These are phyloP conservation scores for Yarrowia sp. DNA, from an alignment of 805 yeast genomes.

Conservation along the genomic window DNA sequence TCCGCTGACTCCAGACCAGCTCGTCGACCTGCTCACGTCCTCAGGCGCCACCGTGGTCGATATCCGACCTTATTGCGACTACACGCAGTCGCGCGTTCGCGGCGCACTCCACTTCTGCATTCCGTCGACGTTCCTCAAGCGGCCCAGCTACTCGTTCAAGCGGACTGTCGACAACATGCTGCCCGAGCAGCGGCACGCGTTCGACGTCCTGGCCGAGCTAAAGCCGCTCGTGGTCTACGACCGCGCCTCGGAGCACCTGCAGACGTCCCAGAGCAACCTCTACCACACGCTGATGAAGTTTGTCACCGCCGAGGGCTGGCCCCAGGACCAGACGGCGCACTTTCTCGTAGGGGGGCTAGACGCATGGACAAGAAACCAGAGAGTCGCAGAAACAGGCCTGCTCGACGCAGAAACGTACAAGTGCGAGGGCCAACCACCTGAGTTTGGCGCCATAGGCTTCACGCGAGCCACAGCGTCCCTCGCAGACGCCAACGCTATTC, in stretches of 20 bases:
- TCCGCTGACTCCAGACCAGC: background rate
- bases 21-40: conserved; percentile 3
- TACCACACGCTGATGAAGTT: conserved; percentile 36
- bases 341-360: conserved; percentile 36
- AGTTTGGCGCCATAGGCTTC: conserved; percentile 19
- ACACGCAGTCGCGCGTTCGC: conserved; percentile 53
- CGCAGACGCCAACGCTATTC: conserved; percentile 30
- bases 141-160: conserved; percentile 64
- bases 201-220: conserved; percentile 33
- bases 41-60: conserved; percentile 49
- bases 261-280: conserved; percentile 31
- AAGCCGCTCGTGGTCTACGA: conserved; percentile 52
- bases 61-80: conserved; percentile 78
- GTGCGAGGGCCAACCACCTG: conserved; percentile 16
- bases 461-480: conserved; percentile 30
- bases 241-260: conserved; percentile 29
- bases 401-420: conserved; percentile 9
- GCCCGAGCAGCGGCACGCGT: conserved; percentile 35
- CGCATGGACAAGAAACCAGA: conserved; percentile 14
- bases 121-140: conserved; percentile 82
- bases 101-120: conserved; percentile 74
- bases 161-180: conserved; percentile 42
- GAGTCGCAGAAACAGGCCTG: background rate
- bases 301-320: conserved; percentile 32
- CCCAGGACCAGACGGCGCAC: conserved; percentile 30